These are phyloP conservation scores for Euphorbia lathyris DNA, from an alignment of 345 rosid species.

Conservation along the genomic window DNA sequence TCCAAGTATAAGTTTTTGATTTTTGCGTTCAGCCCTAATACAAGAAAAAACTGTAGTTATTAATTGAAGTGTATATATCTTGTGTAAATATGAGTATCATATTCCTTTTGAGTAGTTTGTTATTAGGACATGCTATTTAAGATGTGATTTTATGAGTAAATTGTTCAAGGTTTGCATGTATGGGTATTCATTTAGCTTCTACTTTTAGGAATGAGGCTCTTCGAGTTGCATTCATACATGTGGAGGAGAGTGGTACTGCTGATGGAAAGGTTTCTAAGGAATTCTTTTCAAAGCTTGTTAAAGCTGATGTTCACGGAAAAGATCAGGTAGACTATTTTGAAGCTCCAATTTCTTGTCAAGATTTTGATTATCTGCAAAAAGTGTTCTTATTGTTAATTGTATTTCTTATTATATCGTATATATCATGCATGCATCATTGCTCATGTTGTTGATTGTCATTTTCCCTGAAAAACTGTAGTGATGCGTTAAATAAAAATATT, in stretches of 20 bases:
- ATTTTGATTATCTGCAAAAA: background rate
- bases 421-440: background rate
- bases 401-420: background rate
- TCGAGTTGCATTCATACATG: slow-evolving; percentile 95
- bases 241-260: slow-evolving; percentile 57
- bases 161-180: background rate
- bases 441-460: background rate
- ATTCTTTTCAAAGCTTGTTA: slow-evolving; percentile 87
- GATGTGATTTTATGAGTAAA: background rate
- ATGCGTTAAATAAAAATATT: background rate
- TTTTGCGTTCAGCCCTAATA: no score
- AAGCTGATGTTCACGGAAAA: slow-evolving; percentile 97
- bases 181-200: slow-evolving; percentile 16
- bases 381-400: background rate
- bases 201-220: slow-evolving; percentile 82
- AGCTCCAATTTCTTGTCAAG: slow-evolving; percentile 1
- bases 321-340: slow-evolving; percentile 64
- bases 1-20: no score
- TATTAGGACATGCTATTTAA: background rate
- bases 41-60: no score
- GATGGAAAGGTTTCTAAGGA: slow-evolving; percentile 56
- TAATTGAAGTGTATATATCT: no score
- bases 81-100: no score
- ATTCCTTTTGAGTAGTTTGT: background rate
- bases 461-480: background rate